phyloP scores from a whole-genome alignment of 495 filamentous ascomycete genomes.

The Xylaria telfairii region DNA sequence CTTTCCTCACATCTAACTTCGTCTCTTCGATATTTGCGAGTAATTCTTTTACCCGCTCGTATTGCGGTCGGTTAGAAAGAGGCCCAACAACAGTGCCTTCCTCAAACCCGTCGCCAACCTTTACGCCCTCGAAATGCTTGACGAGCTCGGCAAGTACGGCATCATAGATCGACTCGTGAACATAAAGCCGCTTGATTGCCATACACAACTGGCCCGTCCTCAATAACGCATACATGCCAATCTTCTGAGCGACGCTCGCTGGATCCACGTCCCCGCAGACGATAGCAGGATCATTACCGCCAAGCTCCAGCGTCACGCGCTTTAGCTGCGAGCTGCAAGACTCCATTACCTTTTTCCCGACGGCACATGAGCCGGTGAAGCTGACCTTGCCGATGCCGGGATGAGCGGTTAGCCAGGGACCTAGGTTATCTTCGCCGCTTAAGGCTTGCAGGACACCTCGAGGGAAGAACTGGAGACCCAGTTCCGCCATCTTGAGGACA shows the following conservation, averaged over 20 bases:
- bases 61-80: slow-evolving; percentile 60
- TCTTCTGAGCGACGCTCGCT: slow-evolving; percentile 55
- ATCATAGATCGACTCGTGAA: slow-evolving; percentile 63
- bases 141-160: slow-evolving; percentile 56
- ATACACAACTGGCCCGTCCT: slow-evolving; percentile 64
- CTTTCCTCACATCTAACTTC: slow-evolving; percentile 46
- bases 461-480: slow-evolving; percentile 15
- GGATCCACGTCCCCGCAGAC: slow-evolving; percentile 65
- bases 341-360: slow-evolving; percentile 62
- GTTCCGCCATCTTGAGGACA: slow-evolving; percentile 10
- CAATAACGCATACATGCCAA: slow-evolving; percentile 55
- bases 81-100: slow-evolving; percentile 47
- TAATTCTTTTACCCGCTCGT: slow-evolving; percentile 51
- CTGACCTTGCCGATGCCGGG: slow-evolving; percentile 61
- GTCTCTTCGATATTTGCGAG: slow-evolving; percentile 50
- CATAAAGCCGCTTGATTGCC: slow-evolving; percentile 63
- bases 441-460: slow-evolving; percentile 11
- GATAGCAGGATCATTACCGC: slow-evolving; percentile 67
- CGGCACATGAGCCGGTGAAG: slow-evolving; percentile 64
- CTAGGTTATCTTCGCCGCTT: background rate
- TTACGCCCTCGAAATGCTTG: slow-evolving; percentile 52
- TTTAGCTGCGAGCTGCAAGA: slow-evolving; percentile 59
- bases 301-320: slow-evolving; percentile 61
- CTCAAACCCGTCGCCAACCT: slow-evolving; percentile 27
- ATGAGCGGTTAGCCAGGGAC: slow-evolving; percentile 1